Evolutionary conservation across 73 alveolate genomes (phyloP).

Genomic region (Paramecium sexaurelia): DNA sequence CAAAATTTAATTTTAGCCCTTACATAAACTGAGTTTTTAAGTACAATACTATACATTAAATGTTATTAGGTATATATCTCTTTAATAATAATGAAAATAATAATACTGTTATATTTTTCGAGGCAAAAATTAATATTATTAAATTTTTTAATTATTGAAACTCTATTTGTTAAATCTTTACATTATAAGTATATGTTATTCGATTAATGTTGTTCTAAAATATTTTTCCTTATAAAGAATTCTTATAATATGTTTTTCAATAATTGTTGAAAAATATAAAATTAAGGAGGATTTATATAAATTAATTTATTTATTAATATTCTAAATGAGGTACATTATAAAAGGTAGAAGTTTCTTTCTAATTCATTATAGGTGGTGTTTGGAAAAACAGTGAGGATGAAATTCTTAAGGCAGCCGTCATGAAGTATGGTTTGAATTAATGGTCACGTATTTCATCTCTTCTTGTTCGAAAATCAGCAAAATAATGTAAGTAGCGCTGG

Average conservation of each 20-base stretch:
- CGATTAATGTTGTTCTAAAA: too few species aligned
- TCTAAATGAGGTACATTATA: slow-evolving; percentile 45
- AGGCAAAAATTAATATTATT: too few species aligned
- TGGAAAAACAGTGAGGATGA: slow-evolving; percentile 99
- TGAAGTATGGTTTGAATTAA: slow-evolving; percentile 99
- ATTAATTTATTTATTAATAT: slow-evolving; percentile 4
- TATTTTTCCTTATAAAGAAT: too few species aligned
- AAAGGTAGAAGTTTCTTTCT: slow-evolving; percentile 45
- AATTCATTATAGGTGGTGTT: slow-evolving; percentile 91
- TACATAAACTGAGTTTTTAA: not conserved
- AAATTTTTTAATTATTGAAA: too few species aligned
- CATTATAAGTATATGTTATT: too few species aligned
- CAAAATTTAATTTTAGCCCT: not conserved
- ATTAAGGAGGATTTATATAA: not conserved
- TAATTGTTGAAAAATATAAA: not conserved
- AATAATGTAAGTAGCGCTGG: slow-evolving; percentile 99
- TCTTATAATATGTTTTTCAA: too few species aligned
- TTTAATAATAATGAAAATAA: too few species aligned
- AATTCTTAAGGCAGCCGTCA: slow-evolving; percentile 98
- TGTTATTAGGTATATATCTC: not conserved
- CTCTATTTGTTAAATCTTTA: too few species aligned
- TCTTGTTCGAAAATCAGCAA: slow-evolving; percentile 98
- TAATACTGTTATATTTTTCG: too few species aligned
- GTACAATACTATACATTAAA: not conserved
- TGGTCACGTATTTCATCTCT: slow-evolving; percentile 98